A percentile compares a stretch with the other conserved stretches of the same genome.
phyloP scores from a whole-genome alignment of 1,284 basidiomycete genomes.

The Porodaedalea pini region DNA sequence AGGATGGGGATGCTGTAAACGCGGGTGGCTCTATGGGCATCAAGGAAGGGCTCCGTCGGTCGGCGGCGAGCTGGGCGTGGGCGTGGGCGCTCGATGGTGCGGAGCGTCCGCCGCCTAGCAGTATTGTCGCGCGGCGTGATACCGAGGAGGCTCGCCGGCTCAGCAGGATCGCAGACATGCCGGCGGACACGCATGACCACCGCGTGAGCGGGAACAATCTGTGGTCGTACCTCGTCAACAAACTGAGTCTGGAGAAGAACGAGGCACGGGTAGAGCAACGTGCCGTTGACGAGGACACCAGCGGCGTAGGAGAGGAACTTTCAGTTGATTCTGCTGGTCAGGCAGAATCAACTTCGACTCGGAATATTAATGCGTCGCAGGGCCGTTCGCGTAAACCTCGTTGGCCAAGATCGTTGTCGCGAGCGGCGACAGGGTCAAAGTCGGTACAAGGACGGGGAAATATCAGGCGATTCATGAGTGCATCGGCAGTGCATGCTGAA shows the following conservation, averaged over 20 bases:
- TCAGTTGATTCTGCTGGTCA: neutral
- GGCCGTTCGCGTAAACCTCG: neutral
- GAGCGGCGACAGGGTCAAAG: neutral
- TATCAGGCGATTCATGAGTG: neutral
- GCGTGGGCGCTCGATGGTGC: constrained; percentile 72
- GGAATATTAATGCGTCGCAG: neutral
- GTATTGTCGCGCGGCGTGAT: constrained; percentile 74
- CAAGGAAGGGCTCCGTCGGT: constrained; percentile 46
- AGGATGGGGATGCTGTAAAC: constrained; percentile 28
- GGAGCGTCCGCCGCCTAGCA: constrained; percentile 77
- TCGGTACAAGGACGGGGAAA: neutral
- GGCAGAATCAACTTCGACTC: neutral
- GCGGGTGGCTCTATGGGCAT: constrained; percentile 33
- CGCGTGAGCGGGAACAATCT: constrained; percentile 62
- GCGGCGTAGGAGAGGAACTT: neutral
- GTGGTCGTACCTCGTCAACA: constrained; percentile 55
- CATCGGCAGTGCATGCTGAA: neutral
- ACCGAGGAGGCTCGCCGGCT: constrained; percentile 69
- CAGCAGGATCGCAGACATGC: constrained; percentile 66
- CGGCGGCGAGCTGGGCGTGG: constrained; percentile 60
- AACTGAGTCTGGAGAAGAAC: constrained; percentile 16
- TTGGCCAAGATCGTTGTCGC: constrained; percentile 1
- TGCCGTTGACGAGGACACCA: neutral
- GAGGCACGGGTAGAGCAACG: constrained; percentile 7
- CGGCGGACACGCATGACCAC: constrained; percentile 51